A percentile compares a stretch with the other conserved stretches of the same genome.
Conservation (phyloP, 2,329 filamentous ascomycete species). For the Fusarium begoniae region DNA sequence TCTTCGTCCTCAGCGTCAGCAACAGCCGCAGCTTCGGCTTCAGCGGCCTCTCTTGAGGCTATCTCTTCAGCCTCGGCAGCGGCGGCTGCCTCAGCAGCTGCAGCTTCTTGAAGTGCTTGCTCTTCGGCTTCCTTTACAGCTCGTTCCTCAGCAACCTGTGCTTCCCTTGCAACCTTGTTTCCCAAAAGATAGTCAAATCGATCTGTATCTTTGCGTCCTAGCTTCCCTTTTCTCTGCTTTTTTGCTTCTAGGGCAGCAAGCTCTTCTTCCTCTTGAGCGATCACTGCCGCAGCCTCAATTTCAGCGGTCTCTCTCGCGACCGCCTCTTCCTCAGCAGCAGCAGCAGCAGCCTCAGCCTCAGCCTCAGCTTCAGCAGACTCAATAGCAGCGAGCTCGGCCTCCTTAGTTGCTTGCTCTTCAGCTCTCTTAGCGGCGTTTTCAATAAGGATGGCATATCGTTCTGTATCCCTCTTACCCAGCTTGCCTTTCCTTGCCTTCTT, state of each 20-base stretch:
- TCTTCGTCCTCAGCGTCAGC: conserved; percentile 49
- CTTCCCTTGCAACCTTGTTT: conserved; percentile 34
- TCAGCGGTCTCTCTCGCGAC: conserved; percentile 30
- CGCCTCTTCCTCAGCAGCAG: conserved; percentile 19
- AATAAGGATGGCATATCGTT: conserved; percentile 52
- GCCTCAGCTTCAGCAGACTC: conserved; percentile 29
- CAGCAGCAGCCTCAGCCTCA: conserved; percentile 15
- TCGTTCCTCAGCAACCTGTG: conserved; percentile 45
- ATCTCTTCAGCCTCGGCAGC: conserved; percentile 33
- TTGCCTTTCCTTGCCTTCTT: conserved; percentile 62
- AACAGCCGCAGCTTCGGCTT: conserved; percentile 36
- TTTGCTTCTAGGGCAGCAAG: conserved; percentile 32
- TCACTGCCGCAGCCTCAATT: conserved; percentile 13
- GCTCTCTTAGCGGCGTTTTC: conserved; percentile 48
- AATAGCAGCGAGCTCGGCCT: conserved; percentile 21
- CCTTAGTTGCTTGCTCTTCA: conserved; percentile 41
- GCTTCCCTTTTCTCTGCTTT: conserved; percentile 35
- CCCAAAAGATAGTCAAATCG: conserved; percentile 24
- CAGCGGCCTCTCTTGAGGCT: conserved; percentile 32
- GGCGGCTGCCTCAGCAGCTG: conserved; percentile 42
- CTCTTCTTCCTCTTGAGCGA: conserved; percentile 34
- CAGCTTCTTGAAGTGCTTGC: conserved; percentile 36
- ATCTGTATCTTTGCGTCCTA: conserved; percentile 37
- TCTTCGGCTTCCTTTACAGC: conserved; percentile 42
- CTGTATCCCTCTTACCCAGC: conserved; percentile 56